phyloP scores from a whole-genome alignment of 1,139 yeast genomes.

The Suhomyces bolitotheri region DNA sequence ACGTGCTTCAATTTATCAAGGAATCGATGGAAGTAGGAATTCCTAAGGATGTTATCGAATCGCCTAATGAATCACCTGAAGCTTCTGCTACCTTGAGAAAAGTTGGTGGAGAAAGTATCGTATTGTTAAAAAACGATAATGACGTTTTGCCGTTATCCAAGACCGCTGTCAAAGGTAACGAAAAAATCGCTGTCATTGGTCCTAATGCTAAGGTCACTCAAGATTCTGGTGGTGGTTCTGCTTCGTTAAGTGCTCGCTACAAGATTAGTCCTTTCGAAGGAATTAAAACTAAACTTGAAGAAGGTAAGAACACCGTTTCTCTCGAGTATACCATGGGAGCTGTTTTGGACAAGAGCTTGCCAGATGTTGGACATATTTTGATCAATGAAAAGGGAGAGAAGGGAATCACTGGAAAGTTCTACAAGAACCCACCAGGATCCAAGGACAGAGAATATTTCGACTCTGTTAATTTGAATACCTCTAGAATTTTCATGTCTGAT shows the following conservation, averaged over 20 bases:
- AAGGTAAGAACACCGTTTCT: conserved; percentile 16
- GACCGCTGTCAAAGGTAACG: conserved; percentile 23
- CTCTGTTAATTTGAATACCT: conserved; percentile 28
- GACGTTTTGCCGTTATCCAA: conserved; percentile 42
- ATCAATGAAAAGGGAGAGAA: conserved; percentile 31
- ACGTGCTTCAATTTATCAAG: conserved; percentile 48
- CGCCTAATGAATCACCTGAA: conserved; percentile 45
- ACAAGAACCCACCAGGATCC: conserved; percentile 35
- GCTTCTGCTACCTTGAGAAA: conserved; percentile 45
- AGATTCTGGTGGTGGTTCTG: conserved; percentile 56
- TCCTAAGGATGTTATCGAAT: conserved; percentile 41
- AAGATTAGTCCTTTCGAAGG: conserved; percentile 49
- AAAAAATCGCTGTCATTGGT: conserved; percentile 50
- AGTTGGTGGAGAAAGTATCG: conserved; percentile 53
- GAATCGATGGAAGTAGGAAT: conserved; percentile 43
- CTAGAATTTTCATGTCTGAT: conserved; percentile 49
- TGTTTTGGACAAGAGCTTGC: conserved; percentile 30
- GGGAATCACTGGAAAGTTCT: conserved; percentile 42
- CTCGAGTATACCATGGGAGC: conserved; percentile 34
- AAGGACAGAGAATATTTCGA: conserved; percentile 40
- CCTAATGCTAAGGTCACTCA: conserved; percentile 48
- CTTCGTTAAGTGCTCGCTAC: conserved; percentile 47
- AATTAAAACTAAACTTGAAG: conserved; percentile 21
- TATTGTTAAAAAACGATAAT: conserved; percentile 52
- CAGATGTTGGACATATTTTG: conserved; percentile 29